Percentiles rank a stretch among this genome's conserved stretches.
These are phyloP conservation scores for Daphne laureola DNA, from an alignment of 441 rosid species.

Conservation along the genomic window DNA sequence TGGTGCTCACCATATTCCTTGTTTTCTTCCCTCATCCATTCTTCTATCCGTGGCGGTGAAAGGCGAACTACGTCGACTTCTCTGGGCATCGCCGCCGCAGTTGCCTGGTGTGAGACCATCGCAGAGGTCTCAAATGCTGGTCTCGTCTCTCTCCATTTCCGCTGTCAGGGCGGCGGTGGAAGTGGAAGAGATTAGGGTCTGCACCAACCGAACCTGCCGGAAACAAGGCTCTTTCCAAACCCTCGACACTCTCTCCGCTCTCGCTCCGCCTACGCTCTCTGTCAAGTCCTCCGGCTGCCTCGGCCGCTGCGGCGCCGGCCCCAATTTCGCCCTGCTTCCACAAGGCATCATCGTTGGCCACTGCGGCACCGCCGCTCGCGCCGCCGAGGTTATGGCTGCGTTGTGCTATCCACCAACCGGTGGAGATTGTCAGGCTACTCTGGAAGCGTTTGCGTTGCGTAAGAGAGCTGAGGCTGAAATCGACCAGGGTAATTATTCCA, in stretches of 20 bases:
- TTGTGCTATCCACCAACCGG: constrained; percentile 22
- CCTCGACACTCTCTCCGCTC: constrained; percentile 43
- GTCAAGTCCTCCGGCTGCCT: constrained; percentile 62
- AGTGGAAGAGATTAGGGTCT: constrained; percentile 56
- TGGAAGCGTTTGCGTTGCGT: constrained; percentile 55
- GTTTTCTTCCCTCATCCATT: too few species aligned
- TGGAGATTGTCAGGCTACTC: constrained; percentile 9
- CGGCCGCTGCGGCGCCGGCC: constrained; percentile 83
- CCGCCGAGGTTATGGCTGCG: constrained; percentile 40
- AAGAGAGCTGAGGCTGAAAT: constrained; percentile 48
- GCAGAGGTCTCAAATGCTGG: too few species aligned
- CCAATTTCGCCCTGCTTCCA: constrained; percentile 67
- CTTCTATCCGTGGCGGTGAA: too few species aligned
- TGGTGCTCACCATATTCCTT: too few species aligned
- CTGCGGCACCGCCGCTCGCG: constrained; percentile 61
- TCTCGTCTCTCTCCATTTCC: neutral
- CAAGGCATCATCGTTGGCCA: constrained; percentile 49
- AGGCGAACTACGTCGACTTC: too few species aligned
- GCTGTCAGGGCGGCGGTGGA: constrained; percentile 3
- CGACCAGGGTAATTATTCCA: constrained; percentile 33
- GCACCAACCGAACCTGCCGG: constrained; percentile 83
- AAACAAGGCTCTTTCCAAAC: constrained; percentile 67
- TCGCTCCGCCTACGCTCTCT: constrained; percentile 49
- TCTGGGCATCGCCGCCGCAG: too few species aligned
- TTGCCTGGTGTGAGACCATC: too few species aligned